A percentile compares a stretch with the other conserved stretches of the same genome.
Conservation (phyloP, 805 yeast genomes). For the Metschnikowia anglica region DNA sequence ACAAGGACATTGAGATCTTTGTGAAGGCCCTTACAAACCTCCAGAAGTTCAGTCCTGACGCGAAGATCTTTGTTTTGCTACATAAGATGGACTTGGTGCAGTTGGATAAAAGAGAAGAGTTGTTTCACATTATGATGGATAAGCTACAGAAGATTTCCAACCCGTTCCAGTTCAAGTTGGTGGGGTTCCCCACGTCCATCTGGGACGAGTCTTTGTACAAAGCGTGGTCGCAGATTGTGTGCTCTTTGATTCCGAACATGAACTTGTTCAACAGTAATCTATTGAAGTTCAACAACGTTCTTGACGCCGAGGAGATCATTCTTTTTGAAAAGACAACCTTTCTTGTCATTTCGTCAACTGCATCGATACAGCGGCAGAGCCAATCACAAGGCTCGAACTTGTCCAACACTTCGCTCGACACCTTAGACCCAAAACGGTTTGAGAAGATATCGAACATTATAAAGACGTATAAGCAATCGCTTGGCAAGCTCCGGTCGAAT, state of each 20-base stretch:
- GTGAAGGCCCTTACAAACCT: conserved; percentile 78
- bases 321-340: conserved; percentile 93
- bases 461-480: conserved; percentile 91
- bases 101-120: conserved; percentile 76
- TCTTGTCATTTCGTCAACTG: conserved; percentile 67
- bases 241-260: conserved; percentile 93
- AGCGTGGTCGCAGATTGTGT: conserved; percentile 96
- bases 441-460: conserved; percentile 92
- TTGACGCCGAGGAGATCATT: conserved; percentile 87
- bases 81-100: conserved; percentile 98
- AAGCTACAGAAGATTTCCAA: conserved; percentile 73
- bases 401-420: conserved; percentile 14
- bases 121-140: conserved; percentile 81
- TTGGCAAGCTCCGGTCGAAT: conserved; percentile 81
- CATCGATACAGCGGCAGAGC: conserved; percentile 37
- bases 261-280: conserved; percentile 72
- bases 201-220: conserved; percentile 96
- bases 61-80: conserved; percentile 84
- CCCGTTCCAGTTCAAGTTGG: conserved; percentile 60
- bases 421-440: conserved; percentile 84
- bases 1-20: conserved; percentile 91
- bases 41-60: conserved; percentile 82
- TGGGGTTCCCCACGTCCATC: conserved; percentile 91
- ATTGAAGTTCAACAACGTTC: conserved; percentile 64
- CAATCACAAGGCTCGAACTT: conserved; percentile 12